Evolutionary conservation across 2,329 filamentous ascomycete species (phyloP), one percentile per base, ranked within the genome.

Genomic region (Didymella exigua): DNA sequence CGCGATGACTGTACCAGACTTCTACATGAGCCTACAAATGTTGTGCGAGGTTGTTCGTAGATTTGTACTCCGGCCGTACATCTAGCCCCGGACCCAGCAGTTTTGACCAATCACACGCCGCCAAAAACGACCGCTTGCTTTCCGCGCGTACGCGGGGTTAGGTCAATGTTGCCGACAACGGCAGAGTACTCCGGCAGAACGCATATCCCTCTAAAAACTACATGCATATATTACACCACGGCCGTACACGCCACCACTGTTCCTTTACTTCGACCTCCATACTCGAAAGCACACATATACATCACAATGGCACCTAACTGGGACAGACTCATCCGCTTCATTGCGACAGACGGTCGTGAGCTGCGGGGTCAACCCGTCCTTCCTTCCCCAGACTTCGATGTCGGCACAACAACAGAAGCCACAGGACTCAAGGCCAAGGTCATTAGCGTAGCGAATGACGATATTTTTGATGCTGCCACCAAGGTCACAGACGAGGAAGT

Each of bases 261-360:
- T 16, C 44, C n/a, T 21, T 33, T 26, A 34, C 21, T 34, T 34
- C n/a, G 11, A 21, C 11, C 18, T 24, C 6, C 8, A 50, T 16
- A 29, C 41, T 44, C 18, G 24, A 49, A 31, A 13, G 10, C 13
- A 43, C 13, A 43, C 26, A 41, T 31, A 47, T 24, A 31, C 26
- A 14, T 38, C 33, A 51, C 38, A 56, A 65, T 67, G 64, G 54
- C 64, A 53, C 64, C 62, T 33, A 66, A 61, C 40, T 85, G 83
- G 83, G 73, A 79, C 50, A 75, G 82, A 46, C 73, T 85, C 0
- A 84, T 86, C 49, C 81, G 83, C 27, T 85, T 85, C 65, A 73
- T 78, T 14, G 77, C 81, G 13, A 77, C 75, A 0, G 82, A 85
- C 45, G 82, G 81, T 14, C 76, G 78, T 5, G 71, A 76, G 8